A percentile compares a stretch with the other conserved stretches of the same genome.
Evolutionary conservation across 208 protist species (phyloP).

Genomic region (Spongospora subterranea): DNA sequence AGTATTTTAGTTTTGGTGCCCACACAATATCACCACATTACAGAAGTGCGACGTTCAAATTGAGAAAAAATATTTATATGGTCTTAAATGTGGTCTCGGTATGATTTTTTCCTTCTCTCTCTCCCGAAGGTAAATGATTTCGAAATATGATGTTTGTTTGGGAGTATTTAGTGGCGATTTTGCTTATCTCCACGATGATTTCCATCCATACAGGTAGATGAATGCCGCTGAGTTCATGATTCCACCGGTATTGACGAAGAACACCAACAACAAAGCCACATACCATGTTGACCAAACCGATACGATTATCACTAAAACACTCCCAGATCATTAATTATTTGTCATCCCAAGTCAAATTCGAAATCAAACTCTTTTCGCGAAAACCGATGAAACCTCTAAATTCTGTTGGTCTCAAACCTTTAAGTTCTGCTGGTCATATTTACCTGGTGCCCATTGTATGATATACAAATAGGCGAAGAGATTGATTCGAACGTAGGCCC

Average conservation of each 20-base stretch:
- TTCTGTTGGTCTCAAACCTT: too few species aligned
- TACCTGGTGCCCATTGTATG: neutral
- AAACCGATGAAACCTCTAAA: neutral
- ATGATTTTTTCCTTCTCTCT: too few species aligned
- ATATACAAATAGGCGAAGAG: neutral
- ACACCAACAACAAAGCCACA: neutral
- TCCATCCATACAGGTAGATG: constrained; percentile 1
- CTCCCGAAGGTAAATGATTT: too few species aligned
- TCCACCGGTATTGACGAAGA: neutral
- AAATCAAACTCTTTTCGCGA: neutral
- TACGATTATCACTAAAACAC: neutral
- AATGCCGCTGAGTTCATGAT: neutral
- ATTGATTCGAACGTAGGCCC: neutral
- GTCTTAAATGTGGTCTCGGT: too few species aligned
- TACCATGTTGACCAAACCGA: neutral
- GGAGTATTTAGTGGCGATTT: too few species aligned
- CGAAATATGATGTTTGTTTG: too few species aligned
- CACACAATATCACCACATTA: too few species aligned
- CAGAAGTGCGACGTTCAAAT: too few species aligned
- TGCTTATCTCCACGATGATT: too few species aligned
- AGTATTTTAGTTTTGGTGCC: too few species aligned
- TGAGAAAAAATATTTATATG: too few species aligned
- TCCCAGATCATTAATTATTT: neutral
- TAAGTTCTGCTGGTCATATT: too few species aligned
- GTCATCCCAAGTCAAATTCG: neutral